Conservation (phyloP, 2,329 filamentous ascomycete genomes). For the Cladosporium sp. region DNA sequence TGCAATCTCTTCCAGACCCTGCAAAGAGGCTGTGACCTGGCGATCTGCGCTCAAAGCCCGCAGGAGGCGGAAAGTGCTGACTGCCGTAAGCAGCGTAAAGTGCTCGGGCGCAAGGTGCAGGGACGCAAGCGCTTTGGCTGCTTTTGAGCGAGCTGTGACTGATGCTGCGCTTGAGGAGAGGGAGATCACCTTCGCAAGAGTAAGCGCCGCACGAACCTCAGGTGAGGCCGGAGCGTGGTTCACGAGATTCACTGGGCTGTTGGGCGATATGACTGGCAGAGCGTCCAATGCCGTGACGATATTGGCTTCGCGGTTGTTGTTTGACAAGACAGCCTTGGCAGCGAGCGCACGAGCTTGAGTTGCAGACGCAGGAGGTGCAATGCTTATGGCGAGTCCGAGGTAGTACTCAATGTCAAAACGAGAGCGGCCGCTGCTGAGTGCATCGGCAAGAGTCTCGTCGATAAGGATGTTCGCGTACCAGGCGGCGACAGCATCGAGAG, state of each 20-base stretch:
- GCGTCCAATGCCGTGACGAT: slow-evolving; percentile 51
- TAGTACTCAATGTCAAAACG: slow-evolving; percentile 42
- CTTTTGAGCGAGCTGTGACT: slow-evolving; percentile 33
- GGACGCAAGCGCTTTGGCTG: slow-evolving; percentile 36
- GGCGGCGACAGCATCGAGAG: slow-evolving; percentile 82
- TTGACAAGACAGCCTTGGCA: slow-evolving; percentile 55
- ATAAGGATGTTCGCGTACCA: slow-evolving; percentile 80
- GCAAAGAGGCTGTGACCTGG: slow-evolving; percentile 28
- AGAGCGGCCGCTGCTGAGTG: slow-evolving; percentile 44
- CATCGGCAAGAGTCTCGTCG: slow-evolving; percentile 61
- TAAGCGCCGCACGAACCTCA: slow-evolving; percentile 54
- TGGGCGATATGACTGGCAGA: slow-evolving; percentile 37
- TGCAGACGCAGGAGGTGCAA: slow-evolving; percentile 73
- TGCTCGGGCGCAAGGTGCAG: slow-evolving; percentile 35
- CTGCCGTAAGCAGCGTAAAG: slow-evolving; percentile 43
- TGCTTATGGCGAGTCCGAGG: slow-evolving; percentile 64
- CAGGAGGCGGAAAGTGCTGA: slow-evolving; percentile 41
- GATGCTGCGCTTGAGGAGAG: slow-evolving; percentile 30
- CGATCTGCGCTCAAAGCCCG: slow-evolving; percentile 33
- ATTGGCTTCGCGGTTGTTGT: slow-evolving; percentile 46
- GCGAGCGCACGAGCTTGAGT: slow-evolving; percentile 57
- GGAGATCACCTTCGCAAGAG: slow-evolving; percentile 55
- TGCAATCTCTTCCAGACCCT: slow-evolving; percentile 41
- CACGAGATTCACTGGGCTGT: slow-evolving; percentile 41
- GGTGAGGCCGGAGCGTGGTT: slow-evolving; percentile 52